phyloP scores from a whole-genome alignment of 2,329 filamentous ascomycete species.

The Kalmusia sp. region DNA sequence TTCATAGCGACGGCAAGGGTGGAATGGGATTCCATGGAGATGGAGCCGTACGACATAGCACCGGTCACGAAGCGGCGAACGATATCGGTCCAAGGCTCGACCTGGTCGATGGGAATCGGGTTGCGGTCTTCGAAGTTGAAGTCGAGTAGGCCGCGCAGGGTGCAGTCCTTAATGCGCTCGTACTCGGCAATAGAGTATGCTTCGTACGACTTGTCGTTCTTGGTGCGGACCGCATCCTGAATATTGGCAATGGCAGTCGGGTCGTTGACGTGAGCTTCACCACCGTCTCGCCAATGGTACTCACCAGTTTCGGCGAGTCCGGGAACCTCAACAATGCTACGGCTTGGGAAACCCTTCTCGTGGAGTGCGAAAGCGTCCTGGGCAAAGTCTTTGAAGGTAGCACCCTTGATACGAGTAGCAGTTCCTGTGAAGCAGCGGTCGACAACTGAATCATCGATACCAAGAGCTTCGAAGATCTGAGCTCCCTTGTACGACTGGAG shows the following conservation, averaged over 20 bases:
- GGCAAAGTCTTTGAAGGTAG: conserved; percentile 92
- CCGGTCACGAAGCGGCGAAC: conserved; percentile 95
- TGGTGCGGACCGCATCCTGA: conserved; percentile 92
- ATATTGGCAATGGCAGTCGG: conserved; percentile 95
- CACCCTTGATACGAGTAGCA: conserved; percentile 90
- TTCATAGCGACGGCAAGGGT: conserved; percentile 97
- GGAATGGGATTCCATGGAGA: conserved; percentile 98
- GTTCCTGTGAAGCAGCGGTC: conserved; percentile 95
- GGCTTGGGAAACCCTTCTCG: conserved; percentile 87
- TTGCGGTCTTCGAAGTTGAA: conserved; percentile 91
- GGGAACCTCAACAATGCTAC: conserved; percentile 75
- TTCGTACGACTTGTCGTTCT: conserved; percentile 99
- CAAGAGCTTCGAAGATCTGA: conserved; percentile 96
- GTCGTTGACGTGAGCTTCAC: conserved; percentile 94
- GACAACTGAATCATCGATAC: conserved; percentile 89
- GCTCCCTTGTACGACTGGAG: conserved; percentile 96
- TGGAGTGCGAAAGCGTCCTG: conserved; percentile 95
- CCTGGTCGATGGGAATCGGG: conserved; percentile 91
- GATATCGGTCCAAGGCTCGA: conserved; percentile 98
- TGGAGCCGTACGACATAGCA: conserved; percentile 98
- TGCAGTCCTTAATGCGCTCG: conserved; percentile 96
- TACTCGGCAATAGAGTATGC: conserved; percentile 93
- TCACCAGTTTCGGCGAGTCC: conserved; percentile 92
- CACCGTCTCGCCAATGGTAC: conserved; percentile 98
- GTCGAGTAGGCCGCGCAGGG: conserved; percentile 89